Evolutionary conservation across 768 basidiomycete genomes (phyloP), one percentile per base, ranked within the genome.

Genomic region (Macrolepiota albuminosa): DNA sequence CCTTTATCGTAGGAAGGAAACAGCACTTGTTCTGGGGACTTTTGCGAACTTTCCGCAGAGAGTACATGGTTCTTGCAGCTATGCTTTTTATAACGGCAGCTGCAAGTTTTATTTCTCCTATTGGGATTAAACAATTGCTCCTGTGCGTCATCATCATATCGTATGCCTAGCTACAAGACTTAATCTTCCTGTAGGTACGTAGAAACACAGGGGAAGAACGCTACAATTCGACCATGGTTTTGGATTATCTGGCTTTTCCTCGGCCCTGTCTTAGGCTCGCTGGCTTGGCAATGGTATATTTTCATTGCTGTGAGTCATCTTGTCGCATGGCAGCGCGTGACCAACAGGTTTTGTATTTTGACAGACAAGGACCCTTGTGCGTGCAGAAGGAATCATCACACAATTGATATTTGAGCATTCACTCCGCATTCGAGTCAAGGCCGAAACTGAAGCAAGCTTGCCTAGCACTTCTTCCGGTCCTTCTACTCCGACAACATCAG

Each of bases 381-480:
- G 80, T 4, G 64, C 72, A 5, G 84, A 88, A 66, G 78, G 67
- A 18, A 64, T 79, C 26, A 63, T 78, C 50, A 76, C 76, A 2
- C 73, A 80, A 59, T 72, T 77, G 21, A 65, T 78, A 24, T 78
- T 77, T 45, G 76, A 78, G 51, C 78, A 80, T 56, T 72, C 76
- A 11, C 77, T 93, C 6, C 79, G 85, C 34, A 83, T 90, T 46
- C 79, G 88, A 36, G 76, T 87, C 72, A 83, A 81, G 57, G 78
- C 84, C 21, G 75, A 74, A 60, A 66, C 67, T 2, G 51, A 65
- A n/a, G 57, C 64, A 34, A 56, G 57, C 21, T 57, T 63, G 6
- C 46, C 63, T 2, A 48, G 39, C 37, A 47, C 59, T n/a, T 58
- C 57, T n/a, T 43, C 58, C 9, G 54, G 33, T 21, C 43, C 61